These are phyloP conservation scores for Salix suchowensis DNA, from an alignment of 345 rosid species.

Conservation along the genomic window DNA sequence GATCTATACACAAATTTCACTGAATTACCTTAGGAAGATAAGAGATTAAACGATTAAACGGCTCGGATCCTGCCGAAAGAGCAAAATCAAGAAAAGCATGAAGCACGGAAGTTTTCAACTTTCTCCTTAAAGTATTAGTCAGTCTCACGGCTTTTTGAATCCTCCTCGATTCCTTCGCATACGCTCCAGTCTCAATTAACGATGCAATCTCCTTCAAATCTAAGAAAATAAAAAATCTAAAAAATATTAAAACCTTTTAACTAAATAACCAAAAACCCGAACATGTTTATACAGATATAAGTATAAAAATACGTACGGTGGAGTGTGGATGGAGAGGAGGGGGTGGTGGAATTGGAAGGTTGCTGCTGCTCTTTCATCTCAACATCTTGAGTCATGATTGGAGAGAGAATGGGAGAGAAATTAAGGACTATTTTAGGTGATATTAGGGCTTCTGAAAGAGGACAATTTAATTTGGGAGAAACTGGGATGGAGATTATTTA, in stretches of 20 bases:
- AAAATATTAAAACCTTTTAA: background rate
- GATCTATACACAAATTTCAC: background rate
- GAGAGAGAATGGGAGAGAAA: background rate
- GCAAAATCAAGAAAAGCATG: constrained; percentile 57
- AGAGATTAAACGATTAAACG: constrained; percentile 41
- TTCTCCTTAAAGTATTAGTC: constrained; percentile 53
- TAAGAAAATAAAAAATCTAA: constrained; percentile 4
- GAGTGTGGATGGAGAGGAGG: constrained; percentile 55
- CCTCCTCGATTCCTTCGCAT: constrained; percentile 63
- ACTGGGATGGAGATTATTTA: background rate
- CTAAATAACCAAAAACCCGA: background rate
- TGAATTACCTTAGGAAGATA: constrained; percentile 58
- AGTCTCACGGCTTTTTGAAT: constrained; percentile 67
- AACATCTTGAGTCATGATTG: constrained; percentile 63
- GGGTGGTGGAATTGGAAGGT: constrained; percentile 48
- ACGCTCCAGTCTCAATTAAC: constrained; percentile 64
- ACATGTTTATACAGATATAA: background rate
- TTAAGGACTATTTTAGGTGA: background rate
- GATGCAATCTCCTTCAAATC: constrained; percentile 78
- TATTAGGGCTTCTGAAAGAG: background rate
- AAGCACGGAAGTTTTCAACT: constrained; percentile 50
- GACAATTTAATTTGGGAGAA: background rate
- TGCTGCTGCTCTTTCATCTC: constrained; percentile 63
- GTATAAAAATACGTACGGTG: constrained; percentile 36
- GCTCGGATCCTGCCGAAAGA: constrained; percentile 60